Conservation (phyloP, 345 rosid genomes). For the Acer campestre region DNA sequence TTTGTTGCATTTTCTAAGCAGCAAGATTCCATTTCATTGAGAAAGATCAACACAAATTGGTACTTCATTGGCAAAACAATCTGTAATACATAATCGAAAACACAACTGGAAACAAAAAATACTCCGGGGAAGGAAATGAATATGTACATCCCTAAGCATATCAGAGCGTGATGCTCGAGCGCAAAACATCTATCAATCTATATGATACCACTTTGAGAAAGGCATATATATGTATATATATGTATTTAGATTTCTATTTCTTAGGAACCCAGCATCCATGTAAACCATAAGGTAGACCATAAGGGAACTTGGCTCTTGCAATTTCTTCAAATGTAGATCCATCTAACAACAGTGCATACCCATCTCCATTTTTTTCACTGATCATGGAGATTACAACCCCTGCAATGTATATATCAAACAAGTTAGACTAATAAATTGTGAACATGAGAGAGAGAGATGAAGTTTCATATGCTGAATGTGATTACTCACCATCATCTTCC, state of each 20-base stretch:
- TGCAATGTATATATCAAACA: constrained; percentile 20
- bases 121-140: not conserved
- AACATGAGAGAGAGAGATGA: not conserved
- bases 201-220: not conserved
- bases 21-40: not conserved
- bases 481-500: constrained; percentile 88
- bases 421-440: not conserved
- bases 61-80: not conserved
- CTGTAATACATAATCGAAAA: not conserved
- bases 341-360: constrained; percentile 76
- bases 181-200: not conserved
- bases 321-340: constrained; percentile 86
- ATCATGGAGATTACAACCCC: constrained; percentile 87
- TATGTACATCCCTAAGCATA: not conserved
- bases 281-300: constrained; percentile 89
- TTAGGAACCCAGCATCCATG: constrained; percentile 98
- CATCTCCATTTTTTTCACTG: constrained; percentile 80
- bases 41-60: not conserved
- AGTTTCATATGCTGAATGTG: not conserved
- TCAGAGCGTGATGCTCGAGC: not conserved
- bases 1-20: not conserved
- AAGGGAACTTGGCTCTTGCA: constrained; percentile 92
- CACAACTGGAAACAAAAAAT: not conserved
- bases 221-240: not conserved
- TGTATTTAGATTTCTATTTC: not conserved